phyloP scores from a whole-genome alignment of 2,329 filamentous ascomycete species.

The Pyrenophora seminiperda region DNA sequence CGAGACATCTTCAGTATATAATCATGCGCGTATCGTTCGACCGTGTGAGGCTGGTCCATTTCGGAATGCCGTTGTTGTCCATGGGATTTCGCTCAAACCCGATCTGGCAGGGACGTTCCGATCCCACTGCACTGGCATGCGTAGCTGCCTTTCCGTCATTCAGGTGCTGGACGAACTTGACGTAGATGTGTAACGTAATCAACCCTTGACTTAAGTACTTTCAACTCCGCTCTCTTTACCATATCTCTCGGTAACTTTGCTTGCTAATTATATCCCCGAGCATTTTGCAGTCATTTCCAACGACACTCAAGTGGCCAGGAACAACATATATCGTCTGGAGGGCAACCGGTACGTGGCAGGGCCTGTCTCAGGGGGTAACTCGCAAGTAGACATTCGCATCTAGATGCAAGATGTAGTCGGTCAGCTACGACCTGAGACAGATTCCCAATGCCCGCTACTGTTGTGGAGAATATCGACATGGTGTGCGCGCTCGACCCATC shows the following conservation, averaged over 20 bases:
- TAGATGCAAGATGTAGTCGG: no score
- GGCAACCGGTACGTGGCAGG: no score
- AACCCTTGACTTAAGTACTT: background rate
- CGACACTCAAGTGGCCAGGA: no score
- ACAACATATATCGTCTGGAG: no score
- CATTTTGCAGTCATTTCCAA: no score
- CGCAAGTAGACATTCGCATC: no score
- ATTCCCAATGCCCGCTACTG: no score
- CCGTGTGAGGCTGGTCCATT: background rate
- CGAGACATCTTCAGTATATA: background rate
- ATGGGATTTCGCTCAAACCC: constrained; percentile 8
- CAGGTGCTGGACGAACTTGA: constrained; percentile 1
- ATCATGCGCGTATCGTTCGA: background rate
- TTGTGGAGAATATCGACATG: no score
- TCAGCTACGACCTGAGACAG: no score
- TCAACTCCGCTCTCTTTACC: background rate
- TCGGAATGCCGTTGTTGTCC: constrained; percentile 1
- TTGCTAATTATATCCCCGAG: background rate
- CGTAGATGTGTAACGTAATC: background rate
- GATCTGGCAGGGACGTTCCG: constrained; percentile 1
- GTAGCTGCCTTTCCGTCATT: background rate
- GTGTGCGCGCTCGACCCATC: no score
- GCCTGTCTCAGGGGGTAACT: no score
- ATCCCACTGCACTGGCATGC: constrained; percentile 1
- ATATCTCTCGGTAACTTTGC: background rate